Evolutionary conservation across 2,329 filamentous ascomycete species (phyloP), one percentile per base, ranked within the genome.

Genomic region (Zymoseptoria passerinii): DNA sequence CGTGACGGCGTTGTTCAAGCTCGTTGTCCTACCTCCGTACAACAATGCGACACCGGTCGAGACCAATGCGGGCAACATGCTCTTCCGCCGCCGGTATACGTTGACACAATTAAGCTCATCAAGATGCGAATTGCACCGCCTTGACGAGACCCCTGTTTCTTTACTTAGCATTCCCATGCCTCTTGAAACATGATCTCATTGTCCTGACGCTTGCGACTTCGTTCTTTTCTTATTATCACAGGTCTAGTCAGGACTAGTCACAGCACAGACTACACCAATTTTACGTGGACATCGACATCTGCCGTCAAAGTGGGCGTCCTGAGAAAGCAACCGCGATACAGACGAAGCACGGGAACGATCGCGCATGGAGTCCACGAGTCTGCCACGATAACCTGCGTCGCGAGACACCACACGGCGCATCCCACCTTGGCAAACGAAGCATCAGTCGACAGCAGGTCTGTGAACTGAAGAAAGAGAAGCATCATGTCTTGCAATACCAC

Each of bases 401-500:
- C 35, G n/a, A 44, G 35, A 44, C 35, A 44, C 13, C 35, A 13
- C 35, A 44, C 35, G 13, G 7, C 2, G 35, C 7, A 44, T 16
- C 1, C 7, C 35, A 6, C 2, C 35, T 44, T 13, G 16, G 35
- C 35, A 13, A 44, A 44, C 35, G 35, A 2, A 16, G 16, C 35
- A n/a, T n/a, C n/a, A 44, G 35, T 44, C 35, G 35, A 44, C 35
- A 44, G 35, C 35, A n/a, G 35, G 35, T 44, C 16, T 44, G 35
- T 44, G 10, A 13, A 16, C 35, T 44, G 35, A 16, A 44, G 35
- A 6, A 44, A 44, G 35, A 44, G 35, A n/a, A 16, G 35, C 35
- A 29, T 29, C 8, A 44, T 65, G 18, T 58, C 61, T 50, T 83
- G 80, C 68, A 81, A 83, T 69, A 73, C 75, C 4, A 81, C 79